These are phyloP conservation scores for Cladosporium cucumerinum DNA, from an alignment of 2,329 filamentous ascomycete genomes.

Conservation along the genomic window DNA sequence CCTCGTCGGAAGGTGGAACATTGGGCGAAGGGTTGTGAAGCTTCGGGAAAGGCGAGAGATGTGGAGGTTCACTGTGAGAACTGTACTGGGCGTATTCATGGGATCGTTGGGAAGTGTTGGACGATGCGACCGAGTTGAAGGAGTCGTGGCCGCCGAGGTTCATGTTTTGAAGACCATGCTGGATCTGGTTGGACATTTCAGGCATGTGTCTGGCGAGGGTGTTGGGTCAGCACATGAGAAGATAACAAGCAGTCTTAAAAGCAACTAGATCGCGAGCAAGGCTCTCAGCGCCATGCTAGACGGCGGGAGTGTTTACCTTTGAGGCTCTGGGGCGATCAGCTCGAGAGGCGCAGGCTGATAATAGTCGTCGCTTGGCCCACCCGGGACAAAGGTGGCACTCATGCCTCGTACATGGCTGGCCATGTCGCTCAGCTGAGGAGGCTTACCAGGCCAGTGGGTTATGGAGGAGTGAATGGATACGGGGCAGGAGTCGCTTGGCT, in stretches of 20 bases:
- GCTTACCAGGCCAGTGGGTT: not conserved
- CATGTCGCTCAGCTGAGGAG: not conserved
- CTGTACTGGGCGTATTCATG: constrained; percentile 28
- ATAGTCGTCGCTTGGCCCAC: constrained; percentile 65
- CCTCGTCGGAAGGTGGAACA: constrained; percentile 88
- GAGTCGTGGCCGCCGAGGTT: constrained; percentile 49
- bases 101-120: constrained; percentile 22
- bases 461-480: not conserved
- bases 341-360: constrained; percentile 60
- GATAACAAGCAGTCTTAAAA: not conserved
- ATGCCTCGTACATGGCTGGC: constrained; percentile 27
- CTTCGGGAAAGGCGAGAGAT: constrained; percentile 89
- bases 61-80: constrained; percentile 58
- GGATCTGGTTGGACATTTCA: constrained; percentile 95
- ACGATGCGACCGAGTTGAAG: constrained; percentile 7
- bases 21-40: constrained; percentile 75
- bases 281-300: not conserved
- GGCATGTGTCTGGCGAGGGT: constrained; percentile 34
- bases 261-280: too few relatives aligned
- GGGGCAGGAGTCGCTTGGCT: not conserved
- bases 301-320: constrained; percentile 50
- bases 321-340: constrained; percentile 66
- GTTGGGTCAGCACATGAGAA: not conserved
- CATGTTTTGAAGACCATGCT: constrained; percentile 86
- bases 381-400: constrained; percentile 66